Percentiles rank a stretch among this genome's conserved stretches.
Conservation (phyloP, 78 protist species). For the Protostelium mycophagum region DNA sequence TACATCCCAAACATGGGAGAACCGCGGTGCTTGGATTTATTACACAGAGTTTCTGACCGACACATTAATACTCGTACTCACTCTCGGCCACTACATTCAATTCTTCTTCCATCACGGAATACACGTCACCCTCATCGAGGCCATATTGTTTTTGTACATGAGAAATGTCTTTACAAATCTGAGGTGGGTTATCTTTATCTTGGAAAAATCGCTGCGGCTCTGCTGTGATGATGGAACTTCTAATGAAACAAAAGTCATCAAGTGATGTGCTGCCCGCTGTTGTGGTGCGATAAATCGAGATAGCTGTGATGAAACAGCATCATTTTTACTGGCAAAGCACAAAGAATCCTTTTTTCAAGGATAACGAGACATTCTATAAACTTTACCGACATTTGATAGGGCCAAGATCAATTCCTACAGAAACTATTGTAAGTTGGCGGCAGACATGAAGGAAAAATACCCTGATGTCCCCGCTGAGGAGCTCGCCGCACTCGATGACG, state of each 20-base stretch:
- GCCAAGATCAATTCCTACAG: conserved; percentile 42
- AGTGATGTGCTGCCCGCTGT: background rate
- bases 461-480: conserved; percentile 34
- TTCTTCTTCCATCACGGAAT: conserved; percentile 61
- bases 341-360: too few relatives aligned
- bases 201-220: too few relatives aligned
- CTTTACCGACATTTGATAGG: too few relatives aligned
- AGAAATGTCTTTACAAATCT: conserved; percentile 35
- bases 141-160: conserved; percentile 49
- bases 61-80: conserved; percentile 31
- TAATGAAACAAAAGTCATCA: background rate
- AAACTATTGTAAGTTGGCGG: conserved; percentile 56
- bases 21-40: conserved; percentile 56
- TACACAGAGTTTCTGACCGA: conserved; percentile 74
- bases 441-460: conserved; percentile 47
- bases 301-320: too few relatives aligned
- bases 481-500: conserved; percentile 40
- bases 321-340: too few relatives aligned
- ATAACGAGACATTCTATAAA: too few relatives aligned
- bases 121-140: conserved; percentile 61
- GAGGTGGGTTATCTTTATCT: too few relatives aligned
- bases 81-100: conserved; percentile 57
- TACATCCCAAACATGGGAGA: conserved; percentile 57
- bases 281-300: background rate
- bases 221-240: background rate